A percentile compares a stretch with the other conserved stretches of the same genome.
Conservation (phyloP, 306 rosid species). For the Inga oerstediana region DNA sequence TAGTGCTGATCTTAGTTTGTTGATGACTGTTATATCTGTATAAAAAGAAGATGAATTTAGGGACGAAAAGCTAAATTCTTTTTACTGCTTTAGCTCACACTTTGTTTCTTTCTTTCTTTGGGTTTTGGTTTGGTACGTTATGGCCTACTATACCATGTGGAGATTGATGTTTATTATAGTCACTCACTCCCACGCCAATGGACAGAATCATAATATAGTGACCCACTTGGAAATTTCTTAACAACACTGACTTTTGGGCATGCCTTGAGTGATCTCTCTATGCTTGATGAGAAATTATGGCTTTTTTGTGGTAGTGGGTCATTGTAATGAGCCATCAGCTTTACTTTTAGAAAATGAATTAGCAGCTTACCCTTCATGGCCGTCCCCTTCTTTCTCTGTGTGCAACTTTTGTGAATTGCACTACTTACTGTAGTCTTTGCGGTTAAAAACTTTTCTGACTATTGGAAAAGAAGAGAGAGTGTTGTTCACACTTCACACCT, state of each 20-base stretch:
- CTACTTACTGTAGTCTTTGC: conserved; percentile 24
- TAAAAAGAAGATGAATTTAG: conserved; percentile 19
- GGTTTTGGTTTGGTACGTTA: conserved; percentile 23
- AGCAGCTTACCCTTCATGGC: conserved; percentile 30
- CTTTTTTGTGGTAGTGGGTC: conserved; percentile 27
- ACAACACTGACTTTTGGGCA: conserved; percentile 46
- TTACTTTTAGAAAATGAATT: conserved; percentile 33
- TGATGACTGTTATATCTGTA: conserved; percentile 19
- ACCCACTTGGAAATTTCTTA: conserved; percentile 33
- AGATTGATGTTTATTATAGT: conserved; percentile 14
- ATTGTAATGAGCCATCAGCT: conserved; percentile 27
- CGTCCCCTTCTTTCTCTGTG: conserved; percentile 30
- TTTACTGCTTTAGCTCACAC: conserved; percentile 17
- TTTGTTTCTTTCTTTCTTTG: neutral
- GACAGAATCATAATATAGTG: conserved; percentile 18
- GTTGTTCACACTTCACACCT: neutral
- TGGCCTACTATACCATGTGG: conserved; percentile 37
- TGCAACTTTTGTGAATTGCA: conserved; percentile 41
- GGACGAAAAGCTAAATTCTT: conserved; percentile 19
- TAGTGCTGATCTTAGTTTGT: conserved; percentile 25
- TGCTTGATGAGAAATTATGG: conserved; percentile 41
- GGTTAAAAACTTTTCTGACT: conserved; percentile 32
- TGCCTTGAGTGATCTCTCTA: conserved; percentile 38
- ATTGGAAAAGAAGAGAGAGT: conserved; percentile 19
- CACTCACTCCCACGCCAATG: conserved; percentile 5